A percentile compares a stretch with the other conserved stretches of the same genome.
Conservation (phyloP, 75 land plant species). For the Gnetum montanum region DNA sequence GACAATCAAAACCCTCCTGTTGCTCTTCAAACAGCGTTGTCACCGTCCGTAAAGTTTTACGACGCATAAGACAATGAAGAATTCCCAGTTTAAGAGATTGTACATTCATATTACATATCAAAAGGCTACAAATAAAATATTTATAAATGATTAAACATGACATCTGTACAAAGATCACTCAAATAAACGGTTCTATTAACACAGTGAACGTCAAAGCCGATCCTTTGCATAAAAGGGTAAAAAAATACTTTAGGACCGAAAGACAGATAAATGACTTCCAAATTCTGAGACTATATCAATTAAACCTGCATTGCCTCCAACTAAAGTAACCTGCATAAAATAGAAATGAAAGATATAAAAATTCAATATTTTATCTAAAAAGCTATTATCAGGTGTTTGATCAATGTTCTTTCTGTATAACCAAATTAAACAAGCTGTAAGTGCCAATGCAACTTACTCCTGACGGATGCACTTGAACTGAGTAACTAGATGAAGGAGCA, state of each 20-base stretch:
- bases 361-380: background rate
- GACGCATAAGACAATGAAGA: too few species aligned
- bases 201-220: too few species aligned
- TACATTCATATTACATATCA: too few species aligned
- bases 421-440: background rate
- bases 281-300: conserved; percentile 73
- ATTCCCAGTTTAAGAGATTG: too few species aligned
- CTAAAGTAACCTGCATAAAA: conserved; percentile 40
- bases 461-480: conserved; percentile 56
- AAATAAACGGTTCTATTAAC: too few species aligned
- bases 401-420: background rate
- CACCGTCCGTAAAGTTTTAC: too few species aligned
- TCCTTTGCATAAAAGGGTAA: too few species aligned
- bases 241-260: conserved; percentile 33
- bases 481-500: conserved; percentile 73
- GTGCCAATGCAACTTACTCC: conserved; percentile 36
- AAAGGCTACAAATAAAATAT: too few species aligned
- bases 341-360: background rate
- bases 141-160: too few species aligned
- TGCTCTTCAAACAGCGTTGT: too few species aligned
- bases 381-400: background rate
- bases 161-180: too few species aligned
- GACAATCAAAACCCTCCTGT: too few species aligned
- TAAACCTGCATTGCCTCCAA: conserved; percentile 79
- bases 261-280: conserved; percentile 78